Evolutionary conservation across 2,329 filamentous ascomycete species (phyloP).

Genomic region (Xenoacremonium recifei): DNA sequence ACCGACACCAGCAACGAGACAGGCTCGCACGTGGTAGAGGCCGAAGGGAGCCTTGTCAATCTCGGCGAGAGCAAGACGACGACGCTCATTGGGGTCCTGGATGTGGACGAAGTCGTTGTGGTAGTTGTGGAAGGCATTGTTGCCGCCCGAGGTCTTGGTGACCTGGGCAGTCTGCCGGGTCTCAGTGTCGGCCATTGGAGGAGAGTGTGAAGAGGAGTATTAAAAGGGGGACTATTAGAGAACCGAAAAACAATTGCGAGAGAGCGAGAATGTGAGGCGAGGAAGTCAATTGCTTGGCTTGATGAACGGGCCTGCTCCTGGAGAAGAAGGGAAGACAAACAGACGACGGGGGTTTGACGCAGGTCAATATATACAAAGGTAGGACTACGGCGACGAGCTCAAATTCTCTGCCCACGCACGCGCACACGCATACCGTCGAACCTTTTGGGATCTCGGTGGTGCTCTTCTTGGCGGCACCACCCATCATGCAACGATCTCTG

Average conservation of each 20-base stretch:
- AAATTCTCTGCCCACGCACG: background rate
- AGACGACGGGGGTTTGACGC: background rate
- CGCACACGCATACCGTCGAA: too few species aligned
- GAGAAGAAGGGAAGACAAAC: too few species aligned
- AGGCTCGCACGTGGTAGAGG: constrained; percentile 79
- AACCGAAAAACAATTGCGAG: background rate
- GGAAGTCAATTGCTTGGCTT: background rate
- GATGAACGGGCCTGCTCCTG: background rate
- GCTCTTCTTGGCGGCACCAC: background rate
- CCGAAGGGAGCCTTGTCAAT: constrained; percentile 80
- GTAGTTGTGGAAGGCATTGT: constrained; percentile 73
- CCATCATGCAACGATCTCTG: background rate
- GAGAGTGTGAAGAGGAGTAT: background rate
- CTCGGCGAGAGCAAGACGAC: constrained; percentile 75
- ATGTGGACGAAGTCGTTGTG: constrained; percentile 68
- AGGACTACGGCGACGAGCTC: too few species aligned
- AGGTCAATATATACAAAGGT: background rate
- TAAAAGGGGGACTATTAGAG: background rate
- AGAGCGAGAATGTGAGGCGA: too few species aligned
- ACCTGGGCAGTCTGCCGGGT: constrained; percentile 12
- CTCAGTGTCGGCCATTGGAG: constrained; percentile 14
- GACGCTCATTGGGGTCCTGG: constrained; percentile 73
- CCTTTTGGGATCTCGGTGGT: background rate
- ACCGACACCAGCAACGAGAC: constrained; percentile 76
- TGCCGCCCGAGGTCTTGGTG: constrained; percentile 59